A percentile compares a stretch with the other conserved stretches of the same genome.
Evolutionary conservation across 2,329 filamentous ascomycete species (phyloP).

Genomic region (Diaporthe destruens): DNA sequence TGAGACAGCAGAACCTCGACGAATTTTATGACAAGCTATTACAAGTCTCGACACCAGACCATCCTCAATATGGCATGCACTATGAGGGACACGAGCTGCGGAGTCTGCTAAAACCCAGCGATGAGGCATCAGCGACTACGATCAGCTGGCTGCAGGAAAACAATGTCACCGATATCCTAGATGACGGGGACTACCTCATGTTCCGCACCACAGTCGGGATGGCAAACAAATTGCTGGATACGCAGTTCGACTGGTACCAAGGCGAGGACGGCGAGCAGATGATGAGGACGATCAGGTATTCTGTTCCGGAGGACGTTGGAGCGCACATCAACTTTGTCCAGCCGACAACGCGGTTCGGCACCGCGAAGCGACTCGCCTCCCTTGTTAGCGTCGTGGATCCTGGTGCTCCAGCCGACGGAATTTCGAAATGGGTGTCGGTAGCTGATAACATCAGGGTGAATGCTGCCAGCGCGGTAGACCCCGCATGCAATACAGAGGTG

Average conservation of each 20-base stretch:
- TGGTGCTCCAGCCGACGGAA: slow-evolving; percentile 31
- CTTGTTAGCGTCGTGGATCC: slow-evolving; percentile 18
- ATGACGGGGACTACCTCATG: slow-evolving; percentile 34
- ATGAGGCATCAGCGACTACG: slow-evolving; percentile 17
- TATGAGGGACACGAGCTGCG: slow-evolving; percentile 37
- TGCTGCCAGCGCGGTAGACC: slow-evolving; percentile 9
- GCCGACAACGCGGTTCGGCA: slow-evolving; percentile 61
- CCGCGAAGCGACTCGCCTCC: slow-evolving; percentile 42
- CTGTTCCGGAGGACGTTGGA: slow-evolving; percentile 51
- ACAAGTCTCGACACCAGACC: slow-evolving; percentile 20
- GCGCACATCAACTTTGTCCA: slow-evolving; percentile 58
- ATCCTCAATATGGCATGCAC: slow-evolving; percentile 31
- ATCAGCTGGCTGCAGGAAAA: slow-evolving; percentile 31
- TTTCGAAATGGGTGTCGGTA: slow-evolving; percentile 44
- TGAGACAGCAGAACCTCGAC: slow-evolving; percentile 38
- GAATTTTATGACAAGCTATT: slow-evolving; percentile 23
- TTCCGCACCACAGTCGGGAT: slow-evolving; percentile 22
- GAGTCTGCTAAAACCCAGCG: slow-evolving; percentile 15
- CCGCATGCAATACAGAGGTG: slow-evolving; percentile 50
- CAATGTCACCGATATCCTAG: slow-evolving; percentile 27
- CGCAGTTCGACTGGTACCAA: slow-evolving; percentile 31
- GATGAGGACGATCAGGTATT: slow-evolving; percentile 48
- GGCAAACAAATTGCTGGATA: slow-evolving; percentile 30
- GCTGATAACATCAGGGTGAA: slow-evolving; percentile 1
- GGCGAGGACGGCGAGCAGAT: slow-evolving; percentile 51